phyloP scores from a whole-genome alignment of 139 green algal species.

The Pleodorina starrii region DNA sequence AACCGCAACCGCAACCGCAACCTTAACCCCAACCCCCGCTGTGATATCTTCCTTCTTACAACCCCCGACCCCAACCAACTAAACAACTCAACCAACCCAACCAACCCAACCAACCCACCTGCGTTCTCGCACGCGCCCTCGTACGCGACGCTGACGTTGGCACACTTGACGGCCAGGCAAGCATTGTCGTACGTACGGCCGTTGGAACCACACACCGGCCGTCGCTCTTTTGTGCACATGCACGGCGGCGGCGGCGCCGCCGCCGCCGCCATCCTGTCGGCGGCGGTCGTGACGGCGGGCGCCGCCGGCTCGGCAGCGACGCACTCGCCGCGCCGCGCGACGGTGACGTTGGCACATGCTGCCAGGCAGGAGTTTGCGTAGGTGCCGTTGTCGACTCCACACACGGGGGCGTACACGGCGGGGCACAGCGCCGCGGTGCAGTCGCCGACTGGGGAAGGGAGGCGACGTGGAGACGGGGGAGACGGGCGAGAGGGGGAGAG shows the following conservation, averaged over 20 bases:
- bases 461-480: neutral
- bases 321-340: neutral
- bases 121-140: constrained; percentile 39
- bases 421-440: constrained; percentile 47
- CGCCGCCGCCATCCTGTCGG: no score
- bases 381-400: constrained; percentile 19
- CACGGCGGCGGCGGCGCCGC: no score
- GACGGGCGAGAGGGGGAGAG: neutral
- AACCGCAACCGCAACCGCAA: no score
- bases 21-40: no score
- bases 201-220: neutral
- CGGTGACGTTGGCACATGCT: neutral
- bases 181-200: constrained; percentile 54
- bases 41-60: no score
- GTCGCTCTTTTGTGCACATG: neutral
- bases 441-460: neutral
- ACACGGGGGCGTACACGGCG: constrained; percentile 39
- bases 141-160: constrained; percentile 20
- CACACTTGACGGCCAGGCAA: constrained; percentile 40
- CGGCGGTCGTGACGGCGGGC: no score
- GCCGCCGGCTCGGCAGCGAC: neutral
- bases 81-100: no score
- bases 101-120: no score
- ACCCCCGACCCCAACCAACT: no score
- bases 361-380: constrained; percentile 22